Evolutionary conservation across 768 basidiomycete genomes (phyloP).

Genomic region (Boletellus emodensis): DNA sequence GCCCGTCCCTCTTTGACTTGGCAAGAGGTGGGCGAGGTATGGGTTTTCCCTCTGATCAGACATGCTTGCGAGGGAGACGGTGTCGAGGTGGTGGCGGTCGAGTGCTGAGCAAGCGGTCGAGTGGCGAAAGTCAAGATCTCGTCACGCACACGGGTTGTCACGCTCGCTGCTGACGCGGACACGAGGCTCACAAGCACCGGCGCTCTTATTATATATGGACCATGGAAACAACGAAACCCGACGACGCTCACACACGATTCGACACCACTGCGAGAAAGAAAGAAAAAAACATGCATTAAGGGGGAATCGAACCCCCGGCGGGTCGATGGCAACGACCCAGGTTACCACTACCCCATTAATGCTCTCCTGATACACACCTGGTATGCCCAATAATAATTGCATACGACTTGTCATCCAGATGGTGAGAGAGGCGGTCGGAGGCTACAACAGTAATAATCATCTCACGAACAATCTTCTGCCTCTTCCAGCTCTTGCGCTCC

Average conservation of each 20-base stretch:
- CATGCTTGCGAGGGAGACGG: constrained; percentile 4
- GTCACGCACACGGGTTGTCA: no score
- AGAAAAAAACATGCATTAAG: constrained; percentile 58
- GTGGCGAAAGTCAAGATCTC: no score
- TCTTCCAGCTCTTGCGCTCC: constrained; percentile 66
- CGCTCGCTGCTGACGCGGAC: no score
- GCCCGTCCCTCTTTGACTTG: constrained; percentile 28
- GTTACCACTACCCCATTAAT: constrained; percentile 66
- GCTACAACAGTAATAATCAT: constrained; percentile 26
- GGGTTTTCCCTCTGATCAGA: constrained; percentile 40
- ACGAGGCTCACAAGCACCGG: no score
- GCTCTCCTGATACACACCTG: constrained; percentile 13
- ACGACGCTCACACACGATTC: no score
- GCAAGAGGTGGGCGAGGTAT: constrained; percentile 46
- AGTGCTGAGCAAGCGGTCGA: no score
- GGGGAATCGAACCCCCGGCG: constrained; percentile 87
- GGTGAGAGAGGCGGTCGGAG: background rate
- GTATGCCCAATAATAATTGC: no score
- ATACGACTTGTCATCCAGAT: no score
- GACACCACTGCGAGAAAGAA: background rate
- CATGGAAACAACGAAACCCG: no score
- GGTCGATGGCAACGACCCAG: constrained; percentile 73
- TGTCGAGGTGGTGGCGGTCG: no score
- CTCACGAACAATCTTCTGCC: constrained; percentile 72
- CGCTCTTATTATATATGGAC: no score